Evolutionary conservation across 2,329 filamentous ascomycete species (phyloP).

Genomic region (Cytospora paraplurivora): DNA sequence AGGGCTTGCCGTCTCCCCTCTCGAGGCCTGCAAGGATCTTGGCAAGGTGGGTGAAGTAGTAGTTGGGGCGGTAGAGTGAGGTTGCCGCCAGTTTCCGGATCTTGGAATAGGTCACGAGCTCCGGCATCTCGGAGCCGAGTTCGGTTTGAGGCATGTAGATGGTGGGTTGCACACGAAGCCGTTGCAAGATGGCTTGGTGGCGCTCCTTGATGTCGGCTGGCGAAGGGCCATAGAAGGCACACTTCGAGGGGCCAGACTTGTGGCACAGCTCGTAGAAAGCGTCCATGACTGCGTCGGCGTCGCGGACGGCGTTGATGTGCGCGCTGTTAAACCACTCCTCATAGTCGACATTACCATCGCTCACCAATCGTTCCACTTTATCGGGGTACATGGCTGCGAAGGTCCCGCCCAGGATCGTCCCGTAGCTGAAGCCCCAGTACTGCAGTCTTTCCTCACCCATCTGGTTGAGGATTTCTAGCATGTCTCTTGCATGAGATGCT

Average conservation of each 20-base stretch:
- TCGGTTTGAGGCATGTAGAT: slow-evolving; percentile 39
- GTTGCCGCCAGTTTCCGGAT: slow-evolving; percentile 47
- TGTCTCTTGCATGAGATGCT: slow-evolving; percentile 48
- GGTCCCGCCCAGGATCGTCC: slow-evolving; percentile 53
- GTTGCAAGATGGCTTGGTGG: slow-evolving; percentile 43
- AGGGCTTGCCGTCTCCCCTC: slow-evolving; percentile 47
- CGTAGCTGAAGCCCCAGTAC: slow-evolving; percentile 60
- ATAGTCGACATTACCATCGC: slow-evolving; percentile 56
- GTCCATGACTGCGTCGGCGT: slow-evolving; percentile 56
- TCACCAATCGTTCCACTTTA: slow-evolving; percentile 51
- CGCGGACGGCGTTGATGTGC: slow-evolving; percentile 51
- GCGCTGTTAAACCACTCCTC: slow-evolving; percentile 53
- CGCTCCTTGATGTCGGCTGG: slow-evolving; percentile 44
- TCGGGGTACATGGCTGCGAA: slow-evolving; percentile 57
- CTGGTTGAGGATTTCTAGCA: slow-evolving; percentile 50
- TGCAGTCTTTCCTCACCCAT: slow-evolving; percentile 46
- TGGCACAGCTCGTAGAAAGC: slow-evolving; percentile 58
- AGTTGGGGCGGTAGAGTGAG: slow-evolving; percentile 49
- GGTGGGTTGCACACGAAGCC: slow-evolving; percentile 47
- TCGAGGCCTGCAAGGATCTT: slow-evolving; percentile 47
- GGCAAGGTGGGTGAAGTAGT: slow-evolving; percentile 46
- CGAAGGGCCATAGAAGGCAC: slow-evolving; percentile 45
- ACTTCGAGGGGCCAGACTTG: slow-evolving; percentile 50
- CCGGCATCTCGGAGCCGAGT: slow-evolving; percentile 45
- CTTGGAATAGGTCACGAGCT: slow-evolving; percentile 53